A percentile compares a stretch with the other conserved stretches of the same genome.
These are phyloP conservation scores for Fusarium sambucinum DNA, from an alignment of 2,329 filamentous ascomycete species.

Conservation along the genomic window DNA sequence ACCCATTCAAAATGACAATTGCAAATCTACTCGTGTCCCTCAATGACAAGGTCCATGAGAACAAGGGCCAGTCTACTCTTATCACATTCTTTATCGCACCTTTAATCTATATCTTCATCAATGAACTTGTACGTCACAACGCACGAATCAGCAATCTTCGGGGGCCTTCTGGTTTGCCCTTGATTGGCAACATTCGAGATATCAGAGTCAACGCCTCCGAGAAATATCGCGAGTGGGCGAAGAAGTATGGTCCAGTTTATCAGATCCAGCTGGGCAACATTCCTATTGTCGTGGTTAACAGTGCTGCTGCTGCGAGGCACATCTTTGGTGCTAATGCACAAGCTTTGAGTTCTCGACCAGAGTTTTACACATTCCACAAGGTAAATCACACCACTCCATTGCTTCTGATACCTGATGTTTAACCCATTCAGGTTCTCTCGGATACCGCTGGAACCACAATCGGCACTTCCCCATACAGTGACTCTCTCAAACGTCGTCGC, in stretches of 20 bases:
- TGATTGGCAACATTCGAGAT: constrained; percentile 68
- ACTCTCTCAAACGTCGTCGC: constrained; percentile 71
- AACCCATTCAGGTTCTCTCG: constrained; percentile 63
- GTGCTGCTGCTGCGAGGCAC: constrained; percentile 62
- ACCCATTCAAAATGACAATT: constrained; percentile 46
- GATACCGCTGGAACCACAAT: constrained; percentile 76
- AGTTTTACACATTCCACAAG: constrained; percentile 71
- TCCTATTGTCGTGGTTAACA: constrained; percentile 68
- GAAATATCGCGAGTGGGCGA: constrained; percentile 67
- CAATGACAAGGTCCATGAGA: constrained; percentile 33
- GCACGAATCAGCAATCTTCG: constrained; percentile 60
- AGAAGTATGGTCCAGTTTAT: constrained; percentile 62
- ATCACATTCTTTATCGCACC: constrained; percentile 49
- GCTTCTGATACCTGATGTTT: too few relatives aligned
- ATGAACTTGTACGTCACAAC: constrained; percentile 61
- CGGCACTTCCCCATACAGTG: constrained; percentile 74
- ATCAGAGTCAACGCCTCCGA: constrained; percentile 68
- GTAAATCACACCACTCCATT: constrained; percentile 36
- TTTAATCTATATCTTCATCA: constrained; percentile 60
- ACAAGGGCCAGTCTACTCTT: constrained; percentile 41
- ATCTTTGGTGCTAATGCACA: constrained; percentile 66
- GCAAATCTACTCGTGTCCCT: constrained; percentile 41
- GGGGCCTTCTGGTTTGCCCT: constrained; percentile 63
- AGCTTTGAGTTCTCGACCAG: constrained; percentile 66
- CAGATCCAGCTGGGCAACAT: constrained; percentile 70